Conservation (phyloP, 164 flowering plant genomes). For the Vitis labrusca region DNA sequence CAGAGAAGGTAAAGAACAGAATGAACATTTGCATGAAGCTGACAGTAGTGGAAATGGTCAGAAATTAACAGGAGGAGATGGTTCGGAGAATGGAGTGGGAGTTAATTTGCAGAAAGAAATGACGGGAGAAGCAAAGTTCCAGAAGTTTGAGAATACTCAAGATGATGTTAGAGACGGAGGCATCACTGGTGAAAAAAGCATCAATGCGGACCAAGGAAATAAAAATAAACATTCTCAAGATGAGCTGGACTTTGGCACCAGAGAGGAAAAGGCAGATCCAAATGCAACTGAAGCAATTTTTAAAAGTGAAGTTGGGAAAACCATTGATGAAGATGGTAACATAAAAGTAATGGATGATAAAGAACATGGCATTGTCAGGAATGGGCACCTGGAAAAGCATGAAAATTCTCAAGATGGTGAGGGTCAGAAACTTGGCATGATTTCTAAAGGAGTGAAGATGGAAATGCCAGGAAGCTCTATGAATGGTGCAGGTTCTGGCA, state of each 20-base stretch:
- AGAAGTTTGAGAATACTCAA: conserved; percentile 6
- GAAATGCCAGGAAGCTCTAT: conserved; percentile 14
- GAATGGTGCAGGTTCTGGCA: conserved; percentile 9
- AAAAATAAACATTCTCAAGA: conserved; percentile 1
- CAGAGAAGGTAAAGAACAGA: background rate
- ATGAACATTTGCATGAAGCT: background rate
- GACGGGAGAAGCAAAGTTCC: conserved; percentile 11
- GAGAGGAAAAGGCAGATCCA: conserved; percentile 3
- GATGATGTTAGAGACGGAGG: conserved; percentile 7
- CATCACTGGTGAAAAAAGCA: conserved; percentile 4
- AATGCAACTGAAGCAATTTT: conserved; percentile 6
- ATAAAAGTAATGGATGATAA: conserved; percentile 2
- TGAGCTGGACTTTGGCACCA: background rate
- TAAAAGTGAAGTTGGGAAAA: background rate
- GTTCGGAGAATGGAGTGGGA: background rate
- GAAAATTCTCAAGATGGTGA: conserved; percentile 10
- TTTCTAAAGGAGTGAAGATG: conserved; percentile 20
- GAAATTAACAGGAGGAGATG: conserved; percentile 4
- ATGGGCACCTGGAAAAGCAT: conserved; percentile 1
- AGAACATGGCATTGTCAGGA: background rate
- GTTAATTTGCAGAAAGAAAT: conserved; percentile 3
- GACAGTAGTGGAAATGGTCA: background rate
- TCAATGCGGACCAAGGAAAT: conserved; percentile 5
- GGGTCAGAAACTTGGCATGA: conserved; percentile 1
- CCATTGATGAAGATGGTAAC: conserved; percentile 2